Conservation (phyloP, 2,329 filamentous ascomycete genomes). For the Waltergamsia citrina region DNA sequence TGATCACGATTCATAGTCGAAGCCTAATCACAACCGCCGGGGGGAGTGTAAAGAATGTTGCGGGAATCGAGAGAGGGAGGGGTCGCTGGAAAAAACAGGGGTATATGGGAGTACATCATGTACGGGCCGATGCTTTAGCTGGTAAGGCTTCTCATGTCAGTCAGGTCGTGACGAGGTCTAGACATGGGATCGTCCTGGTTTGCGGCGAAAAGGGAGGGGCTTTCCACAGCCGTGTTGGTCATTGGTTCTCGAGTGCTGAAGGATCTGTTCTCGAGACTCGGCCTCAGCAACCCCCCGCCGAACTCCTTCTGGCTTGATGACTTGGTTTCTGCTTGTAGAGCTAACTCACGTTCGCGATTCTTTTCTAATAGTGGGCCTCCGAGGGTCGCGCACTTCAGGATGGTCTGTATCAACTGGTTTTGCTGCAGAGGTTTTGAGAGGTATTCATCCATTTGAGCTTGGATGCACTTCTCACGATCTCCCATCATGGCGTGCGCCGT, state of each 20-base stretch:
- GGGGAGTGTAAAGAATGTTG: no score
- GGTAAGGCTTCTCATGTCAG: conserved; percentile 27
- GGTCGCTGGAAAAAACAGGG: no score
- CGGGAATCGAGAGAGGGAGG: no score
- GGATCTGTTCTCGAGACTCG: conserved; percentile 46
- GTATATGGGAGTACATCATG: no score
- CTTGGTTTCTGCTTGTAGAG: conserved; percentile 38
- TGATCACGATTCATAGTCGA: no score
- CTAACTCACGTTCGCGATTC: conserved; percentile 52
- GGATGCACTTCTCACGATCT: conserved; percentile 94
- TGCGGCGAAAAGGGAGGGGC: conserved; percentile 44
- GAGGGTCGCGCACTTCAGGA: conserved; percentile 90
- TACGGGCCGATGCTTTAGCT: conserved; percentile 15
- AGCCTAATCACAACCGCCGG: no score
- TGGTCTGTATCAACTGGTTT: conserved; percentile 95
- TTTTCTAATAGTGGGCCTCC: conserved; percentile 76
- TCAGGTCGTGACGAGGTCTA: conserved; percentile 36
- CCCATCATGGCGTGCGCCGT: conserved; percentile 99
- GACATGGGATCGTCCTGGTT: conserved; percentile 32
- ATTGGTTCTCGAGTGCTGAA: conserved; percentile 60
- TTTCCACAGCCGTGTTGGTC: conserved; percentile 44
- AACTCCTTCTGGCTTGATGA: conserved; percentile 29
- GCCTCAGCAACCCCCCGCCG: conserved; percentile 24
- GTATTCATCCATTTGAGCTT: conserved; percentile 99
- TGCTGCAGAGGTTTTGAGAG: conserved; percentile 94